Base-by-base conservation (phyloP, 352 stramenopile genomes). In the Globisporangium perplexum region DNA sequence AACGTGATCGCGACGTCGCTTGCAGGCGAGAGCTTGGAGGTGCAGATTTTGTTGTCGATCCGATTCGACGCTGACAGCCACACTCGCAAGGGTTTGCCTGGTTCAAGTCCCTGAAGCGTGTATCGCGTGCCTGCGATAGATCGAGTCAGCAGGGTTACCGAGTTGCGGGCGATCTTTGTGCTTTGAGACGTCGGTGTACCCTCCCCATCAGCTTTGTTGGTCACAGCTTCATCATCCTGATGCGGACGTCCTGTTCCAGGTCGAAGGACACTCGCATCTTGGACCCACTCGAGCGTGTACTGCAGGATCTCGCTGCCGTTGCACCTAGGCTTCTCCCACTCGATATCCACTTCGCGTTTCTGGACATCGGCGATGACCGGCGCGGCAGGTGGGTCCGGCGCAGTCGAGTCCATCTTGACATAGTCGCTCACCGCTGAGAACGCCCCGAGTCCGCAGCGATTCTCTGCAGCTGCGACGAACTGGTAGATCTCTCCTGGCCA, bases 401-500 rank as follows among this genome's bases (percentile, higher is more conserved):
- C 78, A 17, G 62, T 83, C 22, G 71, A 74, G 44, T 83, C 63
- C 72, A 86, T 91, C 44, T 84, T 84, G 47, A 89, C 61, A 31
- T 88, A 91, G 55, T 88, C 77, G 18, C 72, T 87, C 42, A 80
- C 56, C 2, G 63, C 63, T n/a, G 74, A 88, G 53, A 87, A 89
- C 26, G 73, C 68, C 4, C 65, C 77, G 0, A 83, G 20, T 5
- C 77, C 81, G 36, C 81, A 89, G 1, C 76, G 72, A 50, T 91
- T 91, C 36, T 81, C 72, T 24, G 76, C 75, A 12, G 77, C 81
- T 18, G 82, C 71, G 18, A 77, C 66, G 47, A 91, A 91, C 48
- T 89, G 77, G 45, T 91, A 91, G 18, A 91, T 74, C 45, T 86
- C 77, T 2, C 81, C 81, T 15, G 81, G 56, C 68, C 76, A 86